Evolutionary conservation across 1,284 basidiomycete genomes (phyloP), one percentile per base, ranked within the genome.

Genomic region (Microstroma glucosiphilum): DNA sequence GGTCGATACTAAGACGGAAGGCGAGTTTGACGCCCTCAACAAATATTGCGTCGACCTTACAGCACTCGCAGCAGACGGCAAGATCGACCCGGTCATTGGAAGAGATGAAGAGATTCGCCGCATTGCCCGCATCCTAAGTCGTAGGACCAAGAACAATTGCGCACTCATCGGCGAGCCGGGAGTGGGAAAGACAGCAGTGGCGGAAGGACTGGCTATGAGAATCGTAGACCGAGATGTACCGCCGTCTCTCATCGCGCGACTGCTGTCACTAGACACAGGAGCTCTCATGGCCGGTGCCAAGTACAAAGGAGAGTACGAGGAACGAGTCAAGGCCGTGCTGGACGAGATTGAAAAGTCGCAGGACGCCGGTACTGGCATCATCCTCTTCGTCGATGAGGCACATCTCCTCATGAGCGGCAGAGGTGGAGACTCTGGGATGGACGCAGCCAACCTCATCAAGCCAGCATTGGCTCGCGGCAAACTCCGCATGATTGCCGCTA

Each of bases 251-350:
- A 64, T 68, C 55, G 67, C 63, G 57, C 60, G 64, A 92, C 83
- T 21, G 49, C 90, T 60, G 26, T 60, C 62, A 49, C 84, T 93
- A 57, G 93, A 96, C 79, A 89, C 96, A 87, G 94, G 92, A 69
- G 90, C 92, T 0, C 85, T 96, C 64, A 94, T 93, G 89, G 91
- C 92, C 6, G 92, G 94, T 59, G 93, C 92, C 41, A 92, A 91
- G 80, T 94, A 91, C 83, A 92, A 91, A 80, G 93, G 93, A 64
- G 92, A 97, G 82, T 98, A 93, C 81, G 94, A 98, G 81, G 94
- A 98, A 79, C 89, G 94, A 56, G 87, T 97, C 81, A 97, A 96
- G 81, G 83, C 88, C 13, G 91, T 97, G 63, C 82, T 97, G 58
- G 76, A 80, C 79, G 96, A 98, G 81, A 88, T 97, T 66, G 94